Evolutionary conservation across 129 eudicot genomes (phyloP).

Genomic region (Mikania micrantha): DNA sequence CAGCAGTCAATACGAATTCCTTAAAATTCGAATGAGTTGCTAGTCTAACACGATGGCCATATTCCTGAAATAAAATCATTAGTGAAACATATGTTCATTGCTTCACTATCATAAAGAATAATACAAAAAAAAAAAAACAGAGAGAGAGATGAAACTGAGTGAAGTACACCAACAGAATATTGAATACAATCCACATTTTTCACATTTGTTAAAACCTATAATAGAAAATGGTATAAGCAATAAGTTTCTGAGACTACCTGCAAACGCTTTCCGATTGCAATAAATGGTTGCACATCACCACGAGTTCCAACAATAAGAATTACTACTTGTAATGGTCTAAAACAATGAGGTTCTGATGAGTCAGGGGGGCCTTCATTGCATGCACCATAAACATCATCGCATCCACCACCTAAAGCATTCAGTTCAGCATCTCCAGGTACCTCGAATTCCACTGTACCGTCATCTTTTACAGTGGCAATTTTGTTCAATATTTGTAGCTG

Average conservation of each 20-base stretch:
- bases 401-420: slow-evolving; percentile 36
- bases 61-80: slow-evolving; percentile 60
- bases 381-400: slow-evolving; percentile 36
- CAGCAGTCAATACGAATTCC: slow-evolving; percentile 94
- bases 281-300: slow-evolving; percentile 98
- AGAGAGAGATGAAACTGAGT: not conserved
- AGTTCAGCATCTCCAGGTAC: slow-evolving; percentile 78
- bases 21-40: slow-evolving; percentile 96
- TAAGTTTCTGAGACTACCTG: slow-evolving; percentile 60
- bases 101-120: no score
- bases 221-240: not conserved
- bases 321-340: slow-evolving; percentile 82
- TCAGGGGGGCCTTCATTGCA: slow-evolving; percentile 51
- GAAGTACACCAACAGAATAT: not conserved
- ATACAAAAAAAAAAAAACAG: no score
- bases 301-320: slow-evolving; percentile 99
- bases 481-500: slow-evolving; percentile 88
- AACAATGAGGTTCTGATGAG: slow-evolving; percentile 57
- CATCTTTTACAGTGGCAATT: slow-evolving; percentile 92
- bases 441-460: slow-evolving; percentile 95
- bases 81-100: no score
- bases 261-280: slow-evolving; percentile 86
- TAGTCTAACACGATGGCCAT: slow-evolving; percentile 96
- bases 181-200: slow-evolving; percentile 7
- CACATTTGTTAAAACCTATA: slow-evolving; percentile 5